phyloP scores from a whole-genome alignment of 305 asterid genomes.

The Solanum hybrid region DNA sequence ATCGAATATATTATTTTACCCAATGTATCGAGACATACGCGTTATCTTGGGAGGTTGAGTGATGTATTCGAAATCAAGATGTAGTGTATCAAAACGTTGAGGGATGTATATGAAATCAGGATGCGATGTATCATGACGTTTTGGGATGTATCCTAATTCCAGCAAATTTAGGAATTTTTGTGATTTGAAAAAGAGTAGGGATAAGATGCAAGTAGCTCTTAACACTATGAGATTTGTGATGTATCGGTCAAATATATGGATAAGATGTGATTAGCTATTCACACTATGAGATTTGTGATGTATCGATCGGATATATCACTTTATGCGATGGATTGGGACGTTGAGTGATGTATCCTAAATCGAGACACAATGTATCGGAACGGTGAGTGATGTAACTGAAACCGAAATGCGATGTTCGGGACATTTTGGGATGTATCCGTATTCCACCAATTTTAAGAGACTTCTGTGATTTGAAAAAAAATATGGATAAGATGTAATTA shows the following conservation, averaged over 20 bases:
- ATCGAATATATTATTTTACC: too few species aligned
- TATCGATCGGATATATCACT: too few species aligned
- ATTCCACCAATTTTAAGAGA: too few species aligned
- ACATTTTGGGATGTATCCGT: background rate
- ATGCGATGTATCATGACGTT: background rate
- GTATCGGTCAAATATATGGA: background rate
- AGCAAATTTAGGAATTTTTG: background rate
- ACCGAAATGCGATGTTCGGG: background rate
- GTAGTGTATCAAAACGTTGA: background rate
- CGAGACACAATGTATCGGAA: background rate
- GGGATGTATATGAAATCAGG: background rate
- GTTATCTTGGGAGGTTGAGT: background rate
- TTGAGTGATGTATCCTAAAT: background rate
- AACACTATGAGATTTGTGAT: background rate
- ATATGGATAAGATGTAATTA: too few species aligned
- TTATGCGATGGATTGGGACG: too few species aligned
- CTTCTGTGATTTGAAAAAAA: too few species aligned
- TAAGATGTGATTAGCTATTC: too few species aligned
- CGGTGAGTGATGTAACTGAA: background rate
- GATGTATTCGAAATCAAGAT: background rate
- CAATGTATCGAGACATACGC: too few species aligned
- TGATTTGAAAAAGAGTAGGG: background rate
- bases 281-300: background rate
- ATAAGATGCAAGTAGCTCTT: rapidly evolving
- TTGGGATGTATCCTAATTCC: too few species aligned